phyloP scores from a whole-genome alignment of 352 stramenopile genomes.

The Globisporangium takayamanum region DNA sequence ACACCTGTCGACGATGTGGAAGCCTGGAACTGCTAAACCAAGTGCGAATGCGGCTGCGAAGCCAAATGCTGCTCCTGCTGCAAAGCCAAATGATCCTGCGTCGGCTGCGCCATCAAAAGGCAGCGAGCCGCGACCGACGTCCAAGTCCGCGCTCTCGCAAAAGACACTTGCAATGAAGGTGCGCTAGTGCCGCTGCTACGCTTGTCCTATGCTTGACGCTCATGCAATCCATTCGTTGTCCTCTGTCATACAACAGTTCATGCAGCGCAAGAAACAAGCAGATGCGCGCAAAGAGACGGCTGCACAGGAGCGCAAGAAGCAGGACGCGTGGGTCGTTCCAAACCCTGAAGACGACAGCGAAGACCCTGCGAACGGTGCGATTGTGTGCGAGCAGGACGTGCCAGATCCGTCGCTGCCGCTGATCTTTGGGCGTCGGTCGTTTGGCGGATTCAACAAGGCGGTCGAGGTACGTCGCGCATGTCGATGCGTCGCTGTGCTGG shows the following conservation, averaged over 20 bases:
- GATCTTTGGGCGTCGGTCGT: slow-evolving; percentile 73
- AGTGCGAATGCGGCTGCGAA: not conserved
- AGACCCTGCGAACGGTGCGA: slow-evolving; percentile 19
- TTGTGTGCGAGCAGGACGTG: slow-evolving; percentile 55
- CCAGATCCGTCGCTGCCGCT: slow-evolving; percentile 66
- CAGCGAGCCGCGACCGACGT: slow-evolving; percentile 21
- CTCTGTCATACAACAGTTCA: slow-evolving; percentile 41
- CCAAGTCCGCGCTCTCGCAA: slow-evolving; percentile 55
- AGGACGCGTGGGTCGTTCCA: slow-evolving; percentile 47
- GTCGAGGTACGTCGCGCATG: slow-evolving; percentile 35
- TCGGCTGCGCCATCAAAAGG: slow-evolving; percentile 11
- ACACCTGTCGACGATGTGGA: slow-evolving; percentile 14
- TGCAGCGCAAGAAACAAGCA: slow-evolving; percentile 77
- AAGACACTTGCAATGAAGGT: slow-evolving; percentile 87
- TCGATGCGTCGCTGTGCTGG: not conserved
- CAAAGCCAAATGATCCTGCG: too few species aligned
- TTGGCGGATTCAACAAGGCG: slow-evolving; percentile 75
- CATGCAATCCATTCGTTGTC: too few species aligned
- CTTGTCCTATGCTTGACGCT: too few species aligned
- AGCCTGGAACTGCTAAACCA: slow-evolving; percentile 16
- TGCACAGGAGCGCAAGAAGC: slow-evolving; percentile 44
- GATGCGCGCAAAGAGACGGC: slow-evolving; percentile 46
- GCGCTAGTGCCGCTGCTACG: not conserved
- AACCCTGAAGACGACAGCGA: slow-evolving; percentile 24
- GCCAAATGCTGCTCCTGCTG: not conserved